These are phyloP conservation scores for Musa beccarii DNA, from an alignment of 176 grass and related monocot species.

Conservation along the genomic window DNA sequence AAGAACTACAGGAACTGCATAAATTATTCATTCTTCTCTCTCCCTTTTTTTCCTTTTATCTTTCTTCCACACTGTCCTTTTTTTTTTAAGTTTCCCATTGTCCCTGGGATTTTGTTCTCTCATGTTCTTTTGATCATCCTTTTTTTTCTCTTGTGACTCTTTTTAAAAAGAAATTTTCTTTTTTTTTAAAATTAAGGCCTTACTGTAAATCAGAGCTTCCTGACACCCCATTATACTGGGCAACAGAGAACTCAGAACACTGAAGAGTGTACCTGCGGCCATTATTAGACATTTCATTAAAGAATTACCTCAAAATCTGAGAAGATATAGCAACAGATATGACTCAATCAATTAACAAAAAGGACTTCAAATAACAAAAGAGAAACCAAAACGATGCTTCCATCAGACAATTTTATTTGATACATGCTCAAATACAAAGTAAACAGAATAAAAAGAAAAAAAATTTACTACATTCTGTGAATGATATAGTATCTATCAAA, in stretches of 20 bases:
- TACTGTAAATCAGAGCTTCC: neutral
- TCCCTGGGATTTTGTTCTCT: neutral
- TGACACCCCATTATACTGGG: neutral
- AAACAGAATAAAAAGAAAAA: neutral
- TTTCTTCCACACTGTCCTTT: neutral
- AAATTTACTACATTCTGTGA: neutral
- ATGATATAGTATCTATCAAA: too few species aligned
- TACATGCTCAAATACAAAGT: neutral
- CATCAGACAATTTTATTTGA: neutral
- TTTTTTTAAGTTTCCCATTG: neutral
- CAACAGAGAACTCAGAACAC: neutral
- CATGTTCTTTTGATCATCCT: neutral
- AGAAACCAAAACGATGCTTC: neutral
- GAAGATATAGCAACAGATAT: neutral
- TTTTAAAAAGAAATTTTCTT: neutral
- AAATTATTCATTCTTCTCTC: neutral
- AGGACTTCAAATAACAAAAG: neutral
- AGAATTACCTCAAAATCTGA: neutral
- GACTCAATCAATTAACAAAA: neutral
- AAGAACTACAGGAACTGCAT: neutral
- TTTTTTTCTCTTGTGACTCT: neutral
- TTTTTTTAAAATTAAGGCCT: neutral
- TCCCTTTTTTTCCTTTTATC: neutral
- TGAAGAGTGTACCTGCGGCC: neutral
- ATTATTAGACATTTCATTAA: neutral